These are phyloP conservation scores for Berkeleyomyces basicola DNA, from an alignment of 2,329 filamentous ascomycete species.

Conservation along the genomic window DNA sequence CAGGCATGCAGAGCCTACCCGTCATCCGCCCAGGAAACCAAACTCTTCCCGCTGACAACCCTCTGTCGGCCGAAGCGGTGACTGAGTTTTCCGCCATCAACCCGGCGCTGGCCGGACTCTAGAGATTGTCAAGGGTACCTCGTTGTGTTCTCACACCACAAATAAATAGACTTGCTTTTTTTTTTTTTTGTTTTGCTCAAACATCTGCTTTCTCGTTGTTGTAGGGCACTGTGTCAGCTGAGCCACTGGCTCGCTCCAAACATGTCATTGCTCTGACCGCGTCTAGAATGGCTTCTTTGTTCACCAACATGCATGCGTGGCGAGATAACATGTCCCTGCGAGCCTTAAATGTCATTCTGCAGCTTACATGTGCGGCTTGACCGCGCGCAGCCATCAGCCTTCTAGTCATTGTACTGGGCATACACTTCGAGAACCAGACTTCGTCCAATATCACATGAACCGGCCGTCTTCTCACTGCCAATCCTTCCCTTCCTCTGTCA, in stretches of 20 bases:
- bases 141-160: not conserved
- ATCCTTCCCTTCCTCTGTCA: not conserved
- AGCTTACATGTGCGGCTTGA: not conserved
- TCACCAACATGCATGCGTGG: not conserved
- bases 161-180: not conserved
- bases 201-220: not conserved
- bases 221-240: not conserved
- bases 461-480: not conserved
- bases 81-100: conserved; percentile 19
- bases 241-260: not conserved
- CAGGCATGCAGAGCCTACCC: conserved; percentile 46
- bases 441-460: not conserved
- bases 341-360: not conserved
- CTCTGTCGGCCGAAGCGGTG: conserved; percentile 21
- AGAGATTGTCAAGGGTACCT: not conserved
- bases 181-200: not conserved
- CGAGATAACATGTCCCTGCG: not conserved
- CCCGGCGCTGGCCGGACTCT: conserved; percentile 2
- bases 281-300: not conserved
- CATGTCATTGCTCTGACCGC: not conserved
- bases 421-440: not conserved
- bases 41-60: conserved; percentile 35
- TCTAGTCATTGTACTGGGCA: too few relatives aligned
- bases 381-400: too few relatives aligned
- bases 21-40: conserved; percentile 56